phyloP scores from a whole-genome alignment of 345 rosid species.

The Chamaenerion angustifolium region DNA sequence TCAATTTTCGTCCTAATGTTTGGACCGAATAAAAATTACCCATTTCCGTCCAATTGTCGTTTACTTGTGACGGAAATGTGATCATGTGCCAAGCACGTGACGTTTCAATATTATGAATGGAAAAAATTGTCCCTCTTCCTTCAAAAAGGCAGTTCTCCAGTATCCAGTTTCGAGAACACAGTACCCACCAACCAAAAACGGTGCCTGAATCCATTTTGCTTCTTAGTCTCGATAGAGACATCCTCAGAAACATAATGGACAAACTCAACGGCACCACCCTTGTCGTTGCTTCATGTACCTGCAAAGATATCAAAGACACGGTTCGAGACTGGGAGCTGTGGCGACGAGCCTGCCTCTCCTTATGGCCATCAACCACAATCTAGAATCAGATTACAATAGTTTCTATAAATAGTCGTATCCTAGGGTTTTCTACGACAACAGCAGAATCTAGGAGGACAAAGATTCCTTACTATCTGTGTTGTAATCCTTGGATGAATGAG shows the following conservation, averaged over 20 bases:
- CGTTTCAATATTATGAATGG: no score
- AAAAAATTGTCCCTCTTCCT: no score
- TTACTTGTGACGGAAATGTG: no score
- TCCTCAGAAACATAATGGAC: conserved; percentile 3
- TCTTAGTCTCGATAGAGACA: conserved; percentile 12
- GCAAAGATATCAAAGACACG: conserved; percentile 9
- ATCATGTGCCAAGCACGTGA: no score
- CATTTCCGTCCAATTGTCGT: no score
- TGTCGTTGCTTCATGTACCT: conserved; percentile 23
- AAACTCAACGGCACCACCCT: conserved; percentile 20
- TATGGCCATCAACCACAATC: conserved; percentile 27
- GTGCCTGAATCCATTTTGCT: conserved; percentile 5
- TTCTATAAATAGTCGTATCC: conserved; percentile 24
- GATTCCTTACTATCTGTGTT: background rate
- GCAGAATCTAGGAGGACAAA: background rate
- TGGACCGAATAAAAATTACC: no score
- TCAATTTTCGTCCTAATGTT: no score
- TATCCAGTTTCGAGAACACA: no score
- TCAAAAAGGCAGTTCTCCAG: no score
- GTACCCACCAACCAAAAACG: conserved; percentile 6
- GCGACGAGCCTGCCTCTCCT: conserved; percentile 15
- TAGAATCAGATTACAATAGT: conserved; percentile 12
- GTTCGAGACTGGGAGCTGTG: conserved; percentile 15
- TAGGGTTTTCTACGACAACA: conserved; percentile 4
- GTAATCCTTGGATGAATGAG: no score